A percentile compares a stretch with the other conserved stretches of the same genome.
phyloP scores from a whole-genome alignment of 371 early-diverging fungal genomes.

The Parasitella parasitica region DNA sequence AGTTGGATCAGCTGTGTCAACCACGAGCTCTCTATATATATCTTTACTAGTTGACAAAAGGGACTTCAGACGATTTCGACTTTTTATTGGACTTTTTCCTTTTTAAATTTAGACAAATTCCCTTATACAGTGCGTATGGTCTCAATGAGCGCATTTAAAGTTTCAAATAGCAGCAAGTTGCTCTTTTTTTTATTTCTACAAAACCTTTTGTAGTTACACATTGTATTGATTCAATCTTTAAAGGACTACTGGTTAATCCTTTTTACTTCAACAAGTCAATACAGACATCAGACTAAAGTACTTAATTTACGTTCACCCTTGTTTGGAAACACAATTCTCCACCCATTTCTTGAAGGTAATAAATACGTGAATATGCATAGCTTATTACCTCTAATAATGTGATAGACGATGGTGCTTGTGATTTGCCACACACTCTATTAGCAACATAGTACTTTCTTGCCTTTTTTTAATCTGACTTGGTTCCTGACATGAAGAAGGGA shows the following conservation, averaged over 20 bases:
- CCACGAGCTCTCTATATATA: no score
- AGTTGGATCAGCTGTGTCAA: no score
- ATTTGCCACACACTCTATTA: neutral
- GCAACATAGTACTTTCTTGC: neutral
- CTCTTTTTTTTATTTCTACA: no score
- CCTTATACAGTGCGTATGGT: no score
- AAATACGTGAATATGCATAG: neutral
- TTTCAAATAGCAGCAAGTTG: no score
- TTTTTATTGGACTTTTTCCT: no score
- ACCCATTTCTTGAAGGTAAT: neutral
- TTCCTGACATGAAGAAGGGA: constrained; percentile 13
- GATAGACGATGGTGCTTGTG: neutral
- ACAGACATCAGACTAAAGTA: neutral
- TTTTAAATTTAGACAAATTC: no score
- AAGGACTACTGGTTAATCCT: neutral
- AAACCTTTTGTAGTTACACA: no score
- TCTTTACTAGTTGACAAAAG: no score
- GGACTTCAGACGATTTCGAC: no score
- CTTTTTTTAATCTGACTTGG: constrained; percentile 10
- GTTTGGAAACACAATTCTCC: neutral
- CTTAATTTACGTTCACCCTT: neutral
- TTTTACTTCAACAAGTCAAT: neutral
- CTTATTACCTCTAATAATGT: neutral
- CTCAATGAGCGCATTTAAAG: no score
- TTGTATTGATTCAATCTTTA: neutral